A percentile compares a stretch with the other conserved stretches of the same genome.
Evolutionary conservation across 768 basidiomycete species (phyloP).

Genomic region (Lentinula aciculospora): DNA sequence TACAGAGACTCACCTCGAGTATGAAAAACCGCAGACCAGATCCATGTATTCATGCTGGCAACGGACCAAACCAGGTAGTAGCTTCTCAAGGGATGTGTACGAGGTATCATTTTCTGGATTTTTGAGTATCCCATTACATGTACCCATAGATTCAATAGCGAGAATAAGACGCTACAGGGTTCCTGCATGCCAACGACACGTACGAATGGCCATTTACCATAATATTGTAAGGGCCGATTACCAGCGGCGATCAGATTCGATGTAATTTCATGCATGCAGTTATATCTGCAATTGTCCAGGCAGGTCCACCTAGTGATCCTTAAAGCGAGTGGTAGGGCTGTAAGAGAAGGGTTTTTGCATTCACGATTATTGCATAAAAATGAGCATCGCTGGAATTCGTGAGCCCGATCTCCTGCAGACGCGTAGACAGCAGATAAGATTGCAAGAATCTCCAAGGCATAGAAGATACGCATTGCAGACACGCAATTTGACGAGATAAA

Average conservation of each 20-base stretch:
- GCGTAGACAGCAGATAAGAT: constrained; percentile 14
- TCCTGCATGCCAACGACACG: constrained; percentile 85
- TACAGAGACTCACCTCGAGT: constrained; percentile 68
- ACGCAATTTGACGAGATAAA: too few species aligned
- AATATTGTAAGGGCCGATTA: constrained; percentile 62
- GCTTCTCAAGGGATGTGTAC: constrained; percentile 58
- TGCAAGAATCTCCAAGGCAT: background rate
- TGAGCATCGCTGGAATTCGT: constrained; percentile 48
- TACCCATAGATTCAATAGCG: constrained; percentile 72
- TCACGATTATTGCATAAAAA: constrained; percentile 31
- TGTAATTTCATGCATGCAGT: constrained; percentile 80
- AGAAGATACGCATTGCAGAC: background rate
- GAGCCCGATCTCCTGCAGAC: constrained; percentile 60
- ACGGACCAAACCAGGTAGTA: constrained; percentile 66
- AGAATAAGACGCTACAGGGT: constrained; percentile 88
- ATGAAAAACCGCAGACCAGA: constrained; percentile 91
- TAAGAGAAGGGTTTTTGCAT: constrained; percentile 28
- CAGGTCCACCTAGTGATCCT: constrained; percentile 81
- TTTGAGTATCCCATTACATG: constrained; percentile 58
- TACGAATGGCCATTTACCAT: constrained; percentile 98
- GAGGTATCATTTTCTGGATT: constrained; percentile 42
- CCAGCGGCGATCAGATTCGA: constrained; percentile 40
- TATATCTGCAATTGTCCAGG: constrained; percentile 81
- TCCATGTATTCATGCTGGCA: constrained; percentile 84
- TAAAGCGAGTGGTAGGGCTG: constrained; percentile 46